These are phyloP conservation scores for Lachnellula subtilissima DNA, from an alignment of 2,329 filamentous ascomycete species.

Conservation along the genomic window DNA sequence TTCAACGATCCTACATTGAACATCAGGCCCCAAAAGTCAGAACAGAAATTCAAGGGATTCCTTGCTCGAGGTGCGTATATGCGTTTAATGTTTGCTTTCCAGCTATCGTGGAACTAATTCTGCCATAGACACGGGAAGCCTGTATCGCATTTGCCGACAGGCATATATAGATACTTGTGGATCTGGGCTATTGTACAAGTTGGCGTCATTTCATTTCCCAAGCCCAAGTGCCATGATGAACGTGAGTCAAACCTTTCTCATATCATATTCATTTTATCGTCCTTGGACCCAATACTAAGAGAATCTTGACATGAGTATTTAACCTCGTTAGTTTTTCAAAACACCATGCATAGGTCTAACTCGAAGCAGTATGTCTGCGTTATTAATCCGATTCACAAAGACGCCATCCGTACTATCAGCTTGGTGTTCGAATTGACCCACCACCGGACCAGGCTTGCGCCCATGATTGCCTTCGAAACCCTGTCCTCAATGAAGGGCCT, in stretches of 20 bases:
- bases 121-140: slow-evolving; percentile 1
- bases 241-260: not conserved
- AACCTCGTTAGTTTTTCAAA: no score
- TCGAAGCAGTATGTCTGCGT: slow-evolving; percentile 6
- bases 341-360: not conserved
- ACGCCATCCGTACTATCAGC: slow-evolving; percentile 1
- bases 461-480: not conserved
- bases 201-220: slow-evolving; percentile 2
- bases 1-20: not conserved
- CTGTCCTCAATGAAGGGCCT: slow-evolving; percentile 1
- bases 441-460: not conserved
- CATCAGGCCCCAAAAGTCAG: slow-evolving; percentile 9
- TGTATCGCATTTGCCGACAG: slow-evolving; percentile 10
- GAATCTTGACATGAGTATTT: no score
- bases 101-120: not conserved
- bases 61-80: not conserved
- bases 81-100: no score
- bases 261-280: not conserved
- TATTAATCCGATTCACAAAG: slow-evolving; percentile 11
- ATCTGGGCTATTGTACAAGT: slow-evolving; percentile 6
- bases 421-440: not conserved
- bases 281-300: no score
- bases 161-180: slow-evolving; percentile 9
- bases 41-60: slow-evolving; percentile 3
- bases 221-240: slow-evolving; percentile 9